These are phyloP conservation scores for Ustilago xerochloae DNA, from an alignment of 1,284 basidiomycete species.

Conservation along the genomic window DNA sequence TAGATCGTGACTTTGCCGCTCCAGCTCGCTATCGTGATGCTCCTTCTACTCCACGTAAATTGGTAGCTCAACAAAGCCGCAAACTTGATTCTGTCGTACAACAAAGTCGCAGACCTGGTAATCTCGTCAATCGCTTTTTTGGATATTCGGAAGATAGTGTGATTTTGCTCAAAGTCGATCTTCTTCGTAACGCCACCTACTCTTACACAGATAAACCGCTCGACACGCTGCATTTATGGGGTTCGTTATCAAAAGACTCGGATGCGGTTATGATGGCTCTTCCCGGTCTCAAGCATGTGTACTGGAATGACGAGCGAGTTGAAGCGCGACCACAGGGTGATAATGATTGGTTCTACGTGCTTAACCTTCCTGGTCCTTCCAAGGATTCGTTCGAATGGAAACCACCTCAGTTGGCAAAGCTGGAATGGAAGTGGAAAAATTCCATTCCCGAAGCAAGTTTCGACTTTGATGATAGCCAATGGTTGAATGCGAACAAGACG, in stretches of 20 bases:
- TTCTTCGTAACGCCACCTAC: constrained; percentile 47
- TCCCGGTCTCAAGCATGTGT: constrained; percentile 17
- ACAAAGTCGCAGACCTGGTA: neutral
- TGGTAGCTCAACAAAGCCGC: neutral
- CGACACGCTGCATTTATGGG: constrained; percentile 37
- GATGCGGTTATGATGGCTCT: constrained; percentile 14
- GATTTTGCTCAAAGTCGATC: constrained; percentile 25
- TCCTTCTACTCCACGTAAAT: neutral
- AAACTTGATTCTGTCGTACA: neutral
- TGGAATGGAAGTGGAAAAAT: constrained; percentile 77
- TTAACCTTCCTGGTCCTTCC: constrained; percentile 18
- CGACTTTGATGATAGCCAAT: constrained; percentile 67
- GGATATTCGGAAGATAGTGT: constrained; percentile 20
- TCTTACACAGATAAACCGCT: constrained; percentile 7
- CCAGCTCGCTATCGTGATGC: constrained; percentile 6
- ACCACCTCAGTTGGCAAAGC: constrained; percentile 7
- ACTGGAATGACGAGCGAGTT: constrained; percentile 32
- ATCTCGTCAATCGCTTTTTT: constrained; percentile 30
- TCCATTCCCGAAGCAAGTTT: constrained; percentile 77
- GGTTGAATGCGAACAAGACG: constrained; percentile 77
- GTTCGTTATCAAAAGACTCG: neutral
- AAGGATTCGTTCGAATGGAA: constrained; percentile 8
- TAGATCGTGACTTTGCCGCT: constrained; percentile 16
- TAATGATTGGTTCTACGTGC: constrained; percentile 14
- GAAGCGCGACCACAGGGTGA: neutral